These are phyloP conservation scores for Pichia sp. DNA, from an alignment of 1,139 yeast genomes.

Conservation along the genomic window DNA sequence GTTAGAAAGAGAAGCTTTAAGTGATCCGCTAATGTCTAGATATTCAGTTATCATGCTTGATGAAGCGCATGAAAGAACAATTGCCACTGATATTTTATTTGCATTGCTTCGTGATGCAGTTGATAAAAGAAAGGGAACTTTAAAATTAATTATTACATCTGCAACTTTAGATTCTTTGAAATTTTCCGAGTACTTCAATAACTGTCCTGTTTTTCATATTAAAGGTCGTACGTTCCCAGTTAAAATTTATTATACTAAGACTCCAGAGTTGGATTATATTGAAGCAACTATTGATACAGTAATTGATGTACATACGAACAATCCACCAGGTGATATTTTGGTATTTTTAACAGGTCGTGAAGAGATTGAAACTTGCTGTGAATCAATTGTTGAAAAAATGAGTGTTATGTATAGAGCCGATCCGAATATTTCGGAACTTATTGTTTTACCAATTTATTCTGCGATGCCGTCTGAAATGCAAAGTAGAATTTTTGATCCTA, in stretches of 20 bases:
- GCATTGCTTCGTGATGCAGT: conserved; percentile 72
- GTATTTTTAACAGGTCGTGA: conserved; percentile 89
- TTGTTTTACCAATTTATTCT: conserved; percentile 83
- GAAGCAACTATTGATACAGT: conserved; percentile 78
- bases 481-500: conserved; percentile 63
- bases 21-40: conserved; percentile 71
- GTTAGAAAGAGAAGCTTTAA: conserved; percentile 95
- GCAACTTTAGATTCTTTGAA: conserved; percentile 86
- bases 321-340: conserved; percentile 72
- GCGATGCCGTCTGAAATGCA: conserved; percentile 74
- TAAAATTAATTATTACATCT: conserved; percentile 79
- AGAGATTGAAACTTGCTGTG: conserved; percentile 87
- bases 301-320: conserved; percentile 73
- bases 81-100: conserved; percentile 88
- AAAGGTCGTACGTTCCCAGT: conserved; percentile 93
- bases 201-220: conserved; percentile 74
- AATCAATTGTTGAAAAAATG: conserved; percentile 59
- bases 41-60: conserved; percentile 91
- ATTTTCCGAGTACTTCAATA: conserved; percentile 69
- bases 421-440: conserved; percentile 54
- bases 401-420: conserved; percentile 48
- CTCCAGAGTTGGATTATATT: conserved; percentile 81
- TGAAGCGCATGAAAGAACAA: conserved; percentile 96
- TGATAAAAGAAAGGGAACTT: conserved; percentile 57
- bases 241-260: conserved; percentile 65